Conservation (phyloP, 208 protist species). For the Naegleria lovaniensis region DNA sequence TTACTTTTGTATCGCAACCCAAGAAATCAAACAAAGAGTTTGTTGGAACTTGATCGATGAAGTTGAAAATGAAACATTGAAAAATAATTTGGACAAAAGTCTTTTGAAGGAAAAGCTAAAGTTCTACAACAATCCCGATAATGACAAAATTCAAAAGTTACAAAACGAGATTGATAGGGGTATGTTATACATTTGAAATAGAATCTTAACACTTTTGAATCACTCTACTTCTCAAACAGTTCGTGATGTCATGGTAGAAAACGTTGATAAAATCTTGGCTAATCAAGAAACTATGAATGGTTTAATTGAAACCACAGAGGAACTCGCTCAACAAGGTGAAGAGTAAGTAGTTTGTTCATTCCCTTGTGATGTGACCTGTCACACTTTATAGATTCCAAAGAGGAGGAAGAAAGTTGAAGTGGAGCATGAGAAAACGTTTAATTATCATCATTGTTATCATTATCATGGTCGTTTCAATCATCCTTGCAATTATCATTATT, state of each 20-base stretch:
- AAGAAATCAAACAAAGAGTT: slow-evolving; percentile 13
- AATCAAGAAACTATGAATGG: neutral
- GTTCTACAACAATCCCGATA: neutral
- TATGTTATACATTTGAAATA: neutral
- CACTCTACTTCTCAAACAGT: neutral
- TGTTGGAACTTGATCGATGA: neutral
- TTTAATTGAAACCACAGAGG: neutral
- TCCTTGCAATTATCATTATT: neutral
- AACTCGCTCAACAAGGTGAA: neutral
- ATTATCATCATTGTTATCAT: neutral
- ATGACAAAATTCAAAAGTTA: slow-evolving; percentile 3
- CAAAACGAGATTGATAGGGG: slow-evolving; percentile 3
- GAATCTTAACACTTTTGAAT: neutral
- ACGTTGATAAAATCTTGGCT: neutral
- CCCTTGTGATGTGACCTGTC: neutral
- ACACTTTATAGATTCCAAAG: neutral
- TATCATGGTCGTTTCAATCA: neutral
- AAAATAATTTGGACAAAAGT: neutral
- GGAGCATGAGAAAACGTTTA: neutral
- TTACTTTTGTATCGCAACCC: neutral
- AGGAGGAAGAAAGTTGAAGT: neutral
- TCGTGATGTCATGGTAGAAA: neutral
- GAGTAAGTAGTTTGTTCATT: neutral
- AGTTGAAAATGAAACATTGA: slow-evolving; percentile 12
- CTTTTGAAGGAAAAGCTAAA: neutral